These are phyloP conservation scores for Prunus kanzakura DNA, from an alignment of 306 rosid species.

Conservation along the genomic window DNA sequence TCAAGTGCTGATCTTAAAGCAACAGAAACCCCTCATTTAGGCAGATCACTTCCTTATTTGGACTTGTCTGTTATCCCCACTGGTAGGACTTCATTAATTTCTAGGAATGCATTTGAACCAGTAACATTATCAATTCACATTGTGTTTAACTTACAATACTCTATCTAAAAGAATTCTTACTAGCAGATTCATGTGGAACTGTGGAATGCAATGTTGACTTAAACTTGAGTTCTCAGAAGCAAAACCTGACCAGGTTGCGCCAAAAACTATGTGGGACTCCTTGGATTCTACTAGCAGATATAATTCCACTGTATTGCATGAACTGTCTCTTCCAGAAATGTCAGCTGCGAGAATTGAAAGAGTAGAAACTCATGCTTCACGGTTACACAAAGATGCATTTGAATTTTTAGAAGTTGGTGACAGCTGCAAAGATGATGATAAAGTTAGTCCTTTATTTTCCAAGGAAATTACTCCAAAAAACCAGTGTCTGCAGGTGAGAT, in stretches of 20 bases:
- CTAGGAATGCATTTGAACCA: not conserved
- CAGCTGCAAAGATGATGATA: no score
- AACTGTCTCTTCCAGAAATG: constrained; percentile 33
- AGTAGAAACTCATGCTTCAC: no score
- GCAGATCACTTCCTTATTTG: constrained; percentile 29
- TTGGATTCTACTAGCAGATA: constrained; percentile 40
- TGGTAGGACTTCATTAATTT: constrained; percentile 30
- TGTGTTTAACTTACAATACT: not conserved
- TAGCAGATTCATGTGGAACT: constrained; percentile 35
- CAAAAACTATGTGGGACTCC: constrained; percentile 24
- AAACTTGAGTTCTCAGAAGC: constrained; percentile 34
- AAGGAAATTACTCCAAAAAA: no score
- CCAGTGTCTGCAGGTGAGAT: no score
- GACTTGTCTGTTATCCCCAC: constrained; percentile 33
- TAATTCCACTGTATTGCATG: constrained; percentile 30
- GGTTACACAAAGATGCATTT: no score
- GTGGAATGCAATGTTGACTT: constrained; percentile 31
- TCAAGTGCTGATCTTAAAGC: constrained; percentile 5
- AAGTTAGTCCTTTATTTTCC: no score
- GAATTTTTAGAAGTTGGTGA: no score
- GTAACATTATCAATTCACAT: not conserved
- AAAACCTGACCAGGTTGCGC: constrained; percentile 24
- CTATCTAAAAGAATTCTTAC: not conserved
- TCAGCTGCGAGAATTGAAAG: not conserved
- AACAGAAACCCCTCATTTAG: constrained; percentile 7